These are phyloP conservation scores for Coniferiporia sulphurascens DNA, from an alignment of 1,284 basidiomycete genomes.

Conservation along the genomic window DNA sequence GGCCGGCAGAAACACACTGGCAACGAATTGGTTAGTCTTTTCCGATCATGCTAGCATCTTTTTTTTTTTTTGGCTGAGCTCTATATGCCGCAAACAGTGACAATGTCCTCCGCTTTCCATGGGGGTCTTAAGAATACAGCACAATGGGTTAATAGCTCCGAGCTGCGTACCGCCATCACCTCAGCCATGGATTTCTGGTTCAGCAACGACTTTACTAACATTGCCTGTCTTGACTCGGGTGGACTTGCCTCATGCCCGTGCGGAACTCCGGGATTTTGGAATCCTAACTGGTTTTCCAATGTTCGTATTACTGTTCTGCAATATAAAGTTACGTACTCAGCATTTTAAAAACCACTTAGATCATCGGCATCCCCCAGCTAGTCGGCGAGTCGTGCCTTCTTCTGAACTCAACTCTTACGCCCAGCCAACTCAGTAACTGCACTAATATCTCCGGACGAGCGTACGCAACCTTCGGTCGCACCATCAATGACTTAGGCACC, in stretches of 20 bases:
- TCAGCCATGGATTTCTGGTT: constrained; percentile 64
- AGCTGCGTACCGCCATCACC: constrained; percentile 38
- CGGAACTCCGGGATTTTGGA: constrained; percentile 54
- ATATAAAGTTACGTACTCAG: neutral
- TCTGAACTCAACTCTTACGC: constrained; percentile 40
- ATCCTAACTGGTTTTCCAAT: constrained; percentile 69
- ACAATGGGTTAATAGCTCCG: constrained; percentile 36
- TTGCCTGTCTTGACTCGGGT: constrained; percentile 49
- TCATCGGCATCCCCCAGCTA: constrained; percentile 54
- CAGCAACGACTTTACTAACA: constrained; percentile 47
- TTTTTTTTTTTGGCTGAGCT: neutral
- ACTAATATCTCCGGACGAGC: constrained; percentile 46
- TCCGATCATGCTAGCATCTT: neutral
- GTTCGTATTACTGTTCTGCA: constrained; percentile 26
- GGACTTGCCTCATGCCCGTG: constrained; percentile 48
- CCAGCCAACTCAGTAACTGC: constrained; percentile 42
- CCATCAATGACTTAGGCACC: constrained; percentile 40
- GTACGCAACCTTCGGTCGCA: constrained; percentile 43
- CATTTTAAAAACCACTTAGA: constrained; percentile 28
- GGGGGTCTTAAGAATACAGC: constrained; percentile 39
- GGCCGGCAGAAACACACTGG: constrained; percentile 65
- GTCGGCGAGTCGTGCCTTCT: constrained; percentile 55
- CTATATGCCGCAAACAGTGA: constrained; percentile 28
- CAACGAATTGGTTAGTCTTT: constrained; percentile 44
- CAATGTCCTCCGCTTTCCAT: constrained; percentile 53